Base-by-base conservation (phyloP, 202 grass and related monocot genomes). In the Brachypodium distachyon region DNA sequence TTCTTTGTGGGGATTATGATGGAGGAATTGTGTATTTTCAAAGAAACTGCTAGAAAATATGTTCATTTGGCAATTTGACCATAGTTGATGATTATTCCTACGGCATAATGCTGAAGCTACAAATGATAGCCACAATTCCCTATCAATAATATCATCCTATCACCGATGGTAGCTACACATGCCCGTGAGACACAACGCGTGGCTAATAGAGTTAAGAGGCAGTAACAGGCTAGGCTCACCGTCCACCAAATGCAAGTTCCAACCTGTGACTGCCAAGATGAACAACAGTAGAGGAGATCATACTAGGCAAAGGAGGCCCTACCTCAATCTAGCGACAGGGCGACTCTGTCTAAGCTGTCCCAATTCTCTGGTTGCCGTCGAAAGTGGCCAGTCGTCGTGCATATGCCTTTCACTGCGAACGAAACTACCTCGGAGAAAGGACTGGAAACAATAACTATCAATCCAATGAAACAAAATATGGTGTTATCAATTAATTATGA, bases 291-390 rank as follows among this genome's bases (percentile, higher is more conserved):
- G 66, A 72, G 57, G 44, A 54, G n/a, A 84, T 23, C 17, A 52
- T 41, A 58, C n/a, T 39, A 23, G 40, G 43, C 36, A 63, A 58
- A 75, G 47, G 51, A 77, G 86, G 64, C 7, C 76, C 43, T 86
- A 96, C 93, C 93, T 93, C 72, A 90, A 72, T 89, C 79, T 76
- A 81, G 84, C 76, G 52, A 88, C 89, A 48, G 77, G 61, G 58
- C 83, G 73, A 5, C 22, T 68, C 66, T 84, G 93, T 77, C 82
- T 86, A 34, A 90, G 54, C 13, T 72, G 81, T 77, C 93, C 83
- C 70, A 84, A 57, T 77, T 97, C 87, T 79, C 58, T 73, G 40
- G 73, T 64, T 70, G 82, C 52, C 72, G 86, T 7, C 51, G 85
- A 87, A n/a, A 64, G 42, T 8, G 52, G 44, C 28, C 58, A 63